Percentiles rank a stretch among this genome's conserved stretches.
Evolutionary conservation across 2,329 filamentous ascomycete genomes (phyloP).

Genomic region (Nigrospora osmanthi): DNA sequence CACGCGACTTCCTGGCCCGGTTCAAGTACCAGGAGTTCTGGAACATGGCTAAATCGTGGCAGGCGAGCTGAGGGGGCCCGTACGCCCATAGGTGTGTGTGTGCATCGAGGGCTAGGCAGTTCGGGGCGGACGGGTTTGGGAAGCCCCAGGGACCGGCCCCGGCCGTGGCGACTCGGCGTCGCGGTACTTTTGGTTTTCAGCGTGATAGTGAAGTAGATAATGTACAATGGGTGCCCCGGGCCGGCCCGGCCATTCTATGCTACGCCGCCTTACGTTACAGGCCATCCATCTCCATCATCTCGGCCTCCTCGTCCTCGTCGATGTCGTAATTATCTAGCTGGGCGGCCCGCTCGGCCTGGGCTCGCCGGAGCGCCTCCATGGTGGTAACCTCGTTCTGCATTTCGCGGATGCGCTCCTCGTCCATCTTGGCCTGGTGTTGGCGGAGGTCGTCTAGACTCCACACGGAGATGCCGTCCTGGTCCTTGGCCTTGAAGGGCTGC

Average conservation of each 20-base stretch:
- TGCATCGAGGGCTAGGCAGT: not conserved
- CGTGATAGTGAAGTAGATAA: no score
- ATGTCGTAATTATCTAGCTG: constrained; percentile 37
- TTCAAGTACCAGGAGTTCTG: constrained; percentile 95
- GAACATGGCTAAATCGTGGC: constrained; percentile 67
- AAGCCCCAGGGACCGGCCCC: no score
- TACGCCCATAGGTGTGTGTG: not conserved
- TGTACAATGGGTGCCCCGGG: no score
- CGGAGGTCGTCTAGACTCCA: constrained; percentile 80
- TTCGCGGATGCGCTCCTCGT: constrained; percentile 59
- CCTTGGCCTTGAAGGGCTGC: constrained; percentile 72
- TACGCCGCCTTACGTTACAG: not conserved
- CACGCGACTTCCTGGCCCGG: constrained; percentile 69
- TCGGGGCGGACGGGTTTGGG: no score
- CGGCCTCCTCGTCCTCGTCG: constrained; percentile 44
- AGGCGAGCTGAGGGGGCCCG: not conserved
- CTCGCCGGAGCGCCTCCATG: constrained; percentile 15
- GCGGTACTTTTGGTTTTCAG: no score
- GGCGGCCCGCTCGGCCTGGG: constrained; percentile 14
- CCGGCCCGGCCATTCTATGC: no score
- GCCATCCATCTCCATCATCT: constrained; percentile 41
- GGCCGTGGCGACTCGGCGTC: no score
- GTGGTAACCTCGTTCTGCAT: constrained; percentile 40
- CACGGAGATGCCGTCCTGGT: constrained; percentile 88
- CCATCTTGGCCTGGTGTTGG: constrained; percentile 68